Conservation (phyloP, 306 rosid species). For the Corylus avellana region DNA sequence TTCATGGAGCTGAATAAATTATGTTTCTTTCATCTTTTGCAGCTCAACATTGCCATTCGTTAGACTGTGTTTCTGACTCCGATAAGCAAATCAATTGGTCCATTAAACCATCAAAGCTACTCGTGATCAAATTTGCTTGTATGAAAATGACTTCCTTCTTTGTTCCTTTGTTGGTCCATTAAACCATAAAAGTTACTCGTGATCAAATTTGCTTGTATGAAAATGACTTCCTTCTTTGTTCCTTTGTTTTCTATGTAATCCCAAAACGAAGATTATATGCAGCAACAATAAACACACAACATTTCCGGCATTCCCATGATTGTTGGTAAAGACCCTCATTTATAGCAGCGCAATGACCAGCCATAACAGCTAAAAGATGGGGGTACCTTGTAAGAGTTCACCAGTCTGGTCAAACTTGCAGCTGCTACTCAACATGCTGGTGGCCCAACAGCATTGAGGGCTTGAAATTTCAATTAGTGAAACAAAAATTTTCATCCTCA, state of each 20-base stretch:
- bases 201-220: not conserved
- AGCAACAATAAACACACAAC: not conserved
- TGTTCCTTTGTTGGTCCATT: not conserved
- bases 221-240: not conserved
- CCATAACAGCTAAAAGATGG: not conserved
- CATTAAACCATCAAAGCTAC: not conserved
- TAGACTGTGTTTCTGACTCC: not conserved
- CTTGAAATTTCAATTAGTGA: not conserved
- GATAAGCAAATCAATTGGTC: not conserved
- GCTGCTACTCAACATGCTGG: not conserved
- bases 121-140: not conserved
- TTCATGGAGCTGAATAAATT: not conserved
- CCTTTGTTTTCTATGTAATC: not conserved
- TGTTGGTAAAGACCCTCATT: not conserved
- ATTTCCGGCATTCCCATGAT: not conserved
- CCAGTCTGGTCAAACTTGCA: not conserved
- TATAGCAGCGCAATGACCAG: not conserved
- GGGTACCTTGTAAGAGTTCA: not conserved
- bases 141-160: not conserved
- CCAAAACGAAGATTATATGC: not conserved
- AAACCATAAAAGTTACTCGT: not conserved
- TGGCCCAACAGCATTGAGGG: not conserved
- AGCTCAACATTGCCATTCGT: not conserved
- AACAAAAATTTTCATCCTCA: not conserved
- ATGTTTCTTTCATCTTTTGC: not conserved